Evolutionary conservation across 1,284 basidiomycete genomes (phyloP), one percentile per base, ranked within the genome.

Genomic region (Heliocybe sulcata): DNA sequence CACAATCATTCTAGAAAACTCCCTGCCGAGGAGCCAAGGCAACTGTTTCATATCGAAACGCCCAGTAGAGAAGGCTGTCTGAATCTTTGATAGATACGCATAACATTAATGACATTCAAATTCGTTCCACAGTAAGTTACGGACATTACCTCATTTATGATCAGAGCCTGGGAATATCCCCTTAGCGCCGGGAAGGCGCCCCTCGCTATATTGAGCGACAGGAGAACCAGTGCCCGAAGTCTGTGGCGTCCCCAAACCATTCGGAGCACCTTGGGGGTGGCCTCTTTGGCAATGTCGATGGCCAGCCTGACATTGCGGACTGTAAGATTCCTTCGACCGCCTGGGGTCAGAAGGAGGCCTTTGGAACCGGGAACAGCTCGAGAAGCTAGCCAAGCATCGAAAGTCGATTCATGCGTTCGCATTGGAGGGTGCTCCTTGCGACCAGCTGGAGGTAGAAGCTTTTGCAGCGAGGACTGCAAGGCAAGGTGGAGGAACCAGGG

Each of bases 101-200:
- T 50, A 51, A 53, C 51, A 27, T 31, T 45, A n/a, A 19, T 22
- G 26, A 23, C 6, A 51, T 25, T 31, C 54, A 54, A 58, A 26
- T 47, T 47, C 19, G n/a, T 47, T 16, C 10, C 9, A 48, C 38
- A 52, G 53, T 14, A 57, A 57, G 57, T 48, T 35, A 12, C 19
- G 35, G 19, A 16, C 48, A 79, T 54, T 56, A 85, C 88, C 79
- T 91, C 87, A 69, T 91, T 85, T 58, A 91, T 81, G 60, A 91
- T 87, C 67, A 87, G 70, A 52, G 87, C 87, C 74, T 91, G 89
- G 11, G 89, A 90, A 72, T 89, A 90, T 56, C 87, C 84, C 69
- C 86, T 80, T 67, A 87, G 86, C 11, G 87, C 88, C 42, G 88
- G 88, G 63, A 90, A 81, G 57, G 85, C 69, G 57, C 87, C 89